A percentile compares a stretch with the other conserved stretches of the same genome.
phyloP scores from a whole-genome alignment of 2,329 filamentous ascomycete species.

The Neophaeococcomyces mojaviensis region DNA sequence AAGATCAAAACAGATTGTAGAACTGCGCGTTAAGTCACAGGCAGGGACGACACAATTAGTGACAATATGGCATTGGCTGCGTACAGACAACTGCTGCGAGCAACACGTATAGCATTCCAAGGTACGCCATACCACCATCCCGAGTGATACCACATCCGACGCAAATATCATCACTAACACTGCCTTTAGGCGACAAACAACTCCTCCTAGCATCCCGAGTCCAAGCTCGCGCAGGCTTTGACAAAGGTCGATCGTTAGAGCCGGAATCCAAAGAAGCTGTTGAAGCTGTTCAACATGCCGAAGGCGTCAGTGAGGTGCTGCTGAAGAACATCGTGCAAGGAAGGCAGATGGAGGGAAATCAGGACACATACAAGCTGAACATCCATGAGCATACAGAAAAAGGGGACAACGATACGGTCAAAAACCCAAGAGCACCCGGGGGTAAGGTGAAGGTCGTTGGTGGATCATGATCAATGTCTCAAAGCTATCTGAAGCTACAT shows the following conservation, averaged over 20 bases:
- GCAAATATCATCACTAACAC: neutral
- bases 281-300: slow-evolving; percentile 66
- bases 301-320: slow-evolving; percentile 74
- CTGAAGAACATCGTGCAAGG: slow-evolving; percentile 86
- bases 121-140: slow-evolving; percentile 44
- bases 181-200: slow-evolving; percentile 56
- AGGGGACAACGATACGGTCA: slow-evolving; percentile 88
- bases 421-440: slow-evolving; percentile 30
- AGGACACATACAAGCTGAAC: slow-evolving; percentile 46
- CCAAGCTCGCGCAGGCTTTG: slow-evolving; percentile 69
- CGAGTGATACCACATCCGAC: slow-evolving; percentile 7
- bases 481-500: neutral
- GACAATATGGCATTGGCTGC: slow-evolving; percentile 57
- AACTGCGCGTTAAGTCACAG: too few species aligned
- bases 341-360: slow-evolving; percentile 38
- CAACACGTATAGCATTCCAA: slow-evolving; percentile 73
- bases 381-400: slow-evolving; percentile 90
- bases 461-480: slow-evolving; percentile 27
- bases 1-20: too few species aligned
- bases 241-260: slow-evolving; percentile 54
- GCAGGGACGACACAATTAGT: too few species aligned
- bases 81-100: slow-evolving; percentile 75
- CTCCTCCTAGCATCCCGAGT: slow-evolving; percentile 63
- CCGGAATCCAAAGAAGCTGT: slow-evolving; percentile 51
- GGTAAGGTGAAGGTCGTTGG: slow-evolving; percentile 21